A percentile compares a stretch with the other conserved stretches of the same genome.
Evolutionary conservation across 257 asterid genomes (phyloP).

Genomic region (Scutellaria minor): DNA sequence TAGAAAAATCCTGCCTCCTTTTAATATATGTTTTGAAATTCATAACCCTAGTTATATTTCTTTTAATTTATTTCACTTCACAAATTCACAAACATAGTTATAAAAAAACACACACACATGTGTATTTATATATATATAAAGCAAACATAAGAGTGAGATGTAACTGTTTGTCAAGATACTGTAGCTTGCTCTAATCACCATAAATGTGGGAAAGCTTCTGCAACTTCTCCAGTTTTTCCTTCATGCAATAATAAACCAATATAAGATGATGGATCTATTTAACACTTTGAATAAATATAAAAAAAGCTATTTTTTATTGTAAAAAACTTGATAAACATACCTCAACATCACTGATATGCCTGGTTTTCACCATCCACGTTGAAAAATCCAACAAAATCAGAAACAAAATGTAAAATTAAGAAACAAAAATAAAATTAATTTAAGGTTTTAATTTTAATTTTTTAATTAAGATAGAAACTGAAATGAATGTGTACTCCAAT

Average conservation of each 20-base stretch:
- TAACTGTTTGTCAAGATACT: slow-evolving; percentile 59
- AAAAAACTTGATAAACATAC: slow-evolving; percentile 34
- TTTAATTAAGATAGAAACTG: not conserved
- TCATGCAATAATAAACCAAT: slow-evolving; percentile 13
- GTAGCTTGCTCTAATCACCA: slow-evolving; percentile 55
- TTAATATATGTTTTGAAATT: no score
- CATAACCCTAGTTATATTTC: not conserved
- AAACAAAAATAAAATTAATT: not conserved
- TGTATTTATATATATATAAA: not conserved
- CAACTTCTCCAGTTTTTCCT: slow-evolving; percentile 60
- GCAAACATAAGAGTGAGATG: slow-evolving; percentile 8
- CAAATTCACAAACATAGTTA: no score
- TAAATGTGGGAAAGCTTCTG: slow-evolving; percentile 45
- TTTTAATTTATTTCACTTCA: no score
- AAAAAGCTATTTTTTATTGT: no score
- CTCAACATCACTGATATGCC: slow-evolving; percentile 58
- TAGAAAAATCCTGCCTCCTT: no score
- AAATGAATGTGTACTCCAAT: slow-evolving; percentile 42
- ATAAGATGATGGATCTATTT: no score
- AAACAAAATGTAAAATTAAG: not conserved
- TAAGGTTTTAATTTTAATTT: no score
- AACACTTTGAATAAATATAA: no score
- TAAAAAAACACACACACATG: no score
- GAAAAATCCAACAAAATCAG: not conserved
- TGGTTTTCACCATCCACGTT: slow-evolving; percentile 21